A percentile compares a stretch with the other conserved stretches of the same genome.
Conservation (phyloP, 352 stramenopile species). For the Pythium apleroticum region DNA sequence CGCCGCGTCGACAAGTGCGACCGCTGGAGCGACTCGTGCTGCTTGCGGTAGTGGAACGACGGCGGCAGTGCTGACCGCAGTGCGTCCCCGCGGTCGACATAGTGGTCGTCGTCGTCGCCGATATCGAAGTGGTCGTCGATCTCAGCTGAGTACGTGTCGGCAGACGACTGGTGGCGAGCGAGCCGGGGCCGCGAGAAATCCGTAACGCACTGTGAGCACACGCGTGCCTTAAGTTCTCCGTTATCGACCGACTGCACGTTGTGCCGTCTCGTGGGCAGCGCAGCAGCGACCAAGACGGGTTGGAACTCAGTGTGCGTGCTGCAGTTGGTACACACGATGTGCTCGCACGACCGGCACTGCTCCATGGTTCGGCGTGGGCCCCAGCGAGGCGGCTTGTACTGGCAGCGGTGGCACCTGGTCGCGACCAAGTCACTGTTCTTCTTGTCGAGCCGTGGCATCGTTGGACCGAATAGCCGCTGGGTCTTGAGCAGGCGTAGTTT, state of each 20-base stretch:
- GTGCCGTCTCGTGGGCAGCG: conserved; percentile 1
- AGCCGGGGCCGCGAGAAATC: conserved; percentile 20
- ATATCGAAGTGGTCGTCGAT: conserved; percentile 12
- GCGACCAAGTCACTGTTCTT: conserved; percentile 7
- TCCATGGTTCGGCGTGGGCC: conserved; percentile 16
- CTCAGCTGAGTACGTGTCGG: conserved; percentile 6
- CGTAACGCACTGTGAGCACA: conserved; percentile 23
- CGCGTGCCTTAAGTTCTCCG: conserved; percentile 10
- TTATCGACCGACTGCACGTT: background rate
- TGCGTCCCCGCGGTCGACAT: conserved; percentile 6
- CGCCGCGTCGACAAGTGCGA: conserved; percentile 4
- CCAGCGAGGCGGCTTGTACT: conserved; percentile 13
- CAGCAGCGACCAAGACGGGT: conserved; percentile 5
- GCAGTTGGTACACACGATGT: conserved; percentile 24
- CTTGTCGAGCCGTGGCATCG: conserved; percentile 9
- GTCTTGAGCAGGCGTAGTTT: conserved; percentile 21
- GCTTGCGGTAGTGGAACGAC: conserved; percentile 6
- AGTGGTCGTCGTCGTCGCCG: conserved; percentile 1
- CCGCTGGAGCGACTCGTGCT: background rate
- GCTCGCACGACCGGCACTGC: conserved; percentile 16
- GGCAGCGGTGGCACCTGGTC: conserved; percentile 17
- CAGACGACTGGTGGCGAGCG: conserved; percentile 8
- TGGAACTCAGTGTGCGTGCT: conserved; percentile 15
- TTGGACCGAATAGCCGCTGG: conserved; percentile 1
- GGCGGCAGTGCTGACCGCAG: background rate